Evolutionary conservation across 2,329 filamentous ascomycete genomes (phyloP), one percentile per base, ranked within the genome.

Genomic region (Exophiala aquamarina): DNA sequence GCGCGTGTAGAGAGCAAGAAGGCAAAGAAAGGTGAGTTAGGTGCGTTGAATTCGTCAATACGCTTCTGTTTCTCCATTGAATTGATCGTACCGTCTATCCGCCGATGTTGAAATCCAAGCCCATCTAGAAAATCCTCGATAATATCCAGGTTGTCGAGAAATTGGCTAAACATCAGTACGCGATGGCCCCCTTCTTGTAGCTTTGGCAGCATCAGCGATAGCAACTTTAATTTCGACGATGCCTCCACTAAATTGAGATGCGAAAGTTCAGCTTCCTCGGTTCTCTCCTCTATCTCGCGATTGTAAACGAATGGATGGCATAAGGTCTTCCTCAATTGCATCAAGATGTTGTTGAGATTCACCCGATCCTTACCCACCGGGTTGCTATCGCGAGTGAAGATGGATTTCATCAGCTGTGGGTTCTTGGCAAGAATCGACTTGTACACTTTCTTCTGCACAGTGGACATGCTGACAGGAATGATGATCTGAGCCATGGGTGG

Each of bases 251-350:
- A 76, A 61, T 95, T 95, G 19, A 83, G 82, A 61, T 91, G 83
- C 33, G 87, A 78, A 3, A 83, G 74, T 5, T 72, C 72, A 1
- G 74, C 66, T 1, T 78, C 66, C 44, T 84, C 76, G 1, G 83
- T 73, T 38, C 82, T 82, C 66, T 98, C 93, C 68, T 98, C 94
- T 48, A 98, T 93, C 17, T 87, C 84, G 32, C 82, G 77, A 61
- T 84, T 96, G 73, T 96, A 98, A 40, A 97, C 83, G 63, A 97
- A 98, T 0, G 94, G 93, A 67, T 98, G 94, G 56, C 92, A 96
- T 2, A 98, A 75, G 56, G 89, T 95, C 65, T 96, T 97, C 14
- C 93, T 83, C 14, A 98, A 77, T 66, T 98, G 93, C 80, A 96
- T 89, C 34, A 98, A 69, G 31, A 98, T 95, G 59, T 98, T 98